These are phyloP conservation scores for Metarhizium guizhouense DNA, from an alignment of 2,329 filamentous ascomycete genomes.

Conservation along the genomic window DNA sequence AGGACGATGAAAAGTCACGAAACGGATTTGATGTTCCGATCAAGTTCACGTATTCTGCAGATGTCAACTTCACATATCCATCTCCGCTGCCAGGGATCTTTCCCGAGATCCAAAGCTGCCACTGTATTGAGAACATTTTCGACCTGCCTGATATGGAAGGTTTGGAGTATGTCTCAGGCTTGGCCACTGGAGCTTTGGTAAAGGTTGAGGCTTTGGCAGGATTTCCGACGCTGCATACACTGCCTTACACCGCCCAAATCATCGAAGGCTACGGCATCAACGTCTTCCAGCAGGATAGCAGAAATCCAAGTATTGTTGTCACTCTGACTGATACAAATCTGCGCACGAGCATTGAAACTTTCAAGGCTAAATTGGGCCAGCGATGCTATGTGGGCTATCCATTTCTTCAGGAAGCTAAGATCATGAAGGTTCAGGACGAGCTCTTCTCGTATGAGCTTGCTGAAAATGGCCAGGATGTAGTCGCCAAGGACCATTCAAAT, in stretches of 20 bases:
- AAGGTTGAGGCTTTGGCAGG: constrained; percentile 80
- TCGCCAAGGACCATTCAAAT: constrained; percentile 61
- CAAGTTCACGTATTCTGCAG: constrained; percentile 80
- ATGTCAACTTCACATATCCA: constrained; percentile 73
- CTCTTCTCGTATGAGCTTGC: constrained; percentile 78
- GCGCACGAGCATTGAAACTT: constrained; percentile 60
- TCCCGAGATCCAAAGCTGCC: constrained; percentile 77
- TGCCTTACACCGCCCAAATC: constrained; percentile 73
- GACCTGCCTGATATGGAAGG: constrained; percentile 90
- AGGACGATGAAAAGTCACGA: constrained; percentile 66
- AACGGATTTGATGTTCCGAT: constrained; percentile 89
- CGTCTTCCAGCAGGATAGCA: constrained; percentile 91
- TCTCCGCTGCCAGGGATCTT: constrained; percentile 86
- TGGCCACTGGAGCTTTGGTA: constrained; percentile 76
- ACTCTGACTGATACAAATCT: constrained; percentile 69
- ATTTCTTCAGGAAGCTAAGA: constrained; percentile 88
- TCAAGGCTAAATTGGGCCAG: constrained; percentile 73
- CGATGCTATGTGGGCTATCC: constrained; percentile 89
- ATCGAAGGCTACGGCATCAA: constrained; percentile 71
- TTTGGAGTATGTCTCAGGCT: constrained; percentile 71
- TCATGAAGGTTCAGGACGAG: constrained; percentile 84
- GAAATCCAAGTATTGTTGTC: constrained; percentile 92
- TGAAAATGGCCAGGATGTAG: constrained; percentile 53
- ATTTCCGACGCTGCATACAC: constrained; percentile 80
- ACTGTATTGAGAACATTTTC: constrained; percentile 92